Conservation (phyloP, 352 stramenopile species). For the Phytophthora pluvialis region DNA sequence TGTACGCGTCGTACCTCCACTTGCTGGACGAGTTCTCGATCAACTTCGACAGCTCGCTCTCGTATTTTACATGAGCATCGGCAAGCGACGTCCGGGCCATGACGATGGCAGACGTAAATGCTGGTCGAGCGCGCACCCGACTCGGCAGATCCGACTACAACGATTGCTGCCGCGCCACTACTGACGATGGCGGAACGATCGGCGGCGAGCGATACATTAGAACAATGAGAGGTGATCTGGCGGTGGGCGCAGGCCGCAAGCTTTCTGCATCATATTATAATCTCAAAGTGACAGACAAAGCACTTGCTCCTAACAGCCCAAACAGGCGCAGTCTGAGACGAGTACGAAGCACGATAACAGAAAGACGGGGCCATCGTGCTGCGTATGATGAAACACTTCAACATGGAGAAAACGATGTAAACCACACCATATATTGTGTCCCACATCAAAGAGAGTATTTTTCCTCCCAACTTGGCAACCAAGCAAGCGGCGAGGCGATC, state of each 20-base stretch:
- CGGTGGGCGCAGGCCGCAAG: conserved; percentile 12
- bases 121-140: background rate
- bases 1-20: conserved; percentile 69
- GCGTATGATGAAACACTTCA: background rate
- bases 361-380: too few species aligned
- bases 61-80: conserved; percentile 64
- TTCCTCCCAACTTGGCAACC: conserved; percentile 1
- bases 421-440: background rate
- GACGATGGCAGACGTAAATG: conserved; percentile 12
- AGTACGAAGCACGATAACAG: background rate
- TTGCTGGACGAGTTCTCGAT: conserved; percentile 72
- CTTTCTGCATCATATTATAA: conserved; percentile 33
- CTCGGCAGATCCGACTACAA: conserved; percentile 3
- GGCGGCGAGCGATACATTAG: conserved; percentile 15
- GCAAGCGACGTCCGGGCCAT: background rate
- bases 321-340: too few species aligned
- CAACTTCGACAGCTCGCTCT: conserved; percentile 61
- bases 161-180: background rate
- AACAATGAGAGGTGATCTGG: conserved; percentile 23
- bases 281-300: conserved; percentile 5
- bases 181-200: background rate
- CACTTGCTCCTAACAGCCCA: background rate
- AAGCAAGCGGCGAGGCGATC: conserved; percentile 13
- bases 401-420: background rate
- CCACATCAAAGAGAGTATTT: conserved; percentile 8